Conservation (phyloP, 176 grass and related monocot species). For the Alloteropsis semialata region DNA sequence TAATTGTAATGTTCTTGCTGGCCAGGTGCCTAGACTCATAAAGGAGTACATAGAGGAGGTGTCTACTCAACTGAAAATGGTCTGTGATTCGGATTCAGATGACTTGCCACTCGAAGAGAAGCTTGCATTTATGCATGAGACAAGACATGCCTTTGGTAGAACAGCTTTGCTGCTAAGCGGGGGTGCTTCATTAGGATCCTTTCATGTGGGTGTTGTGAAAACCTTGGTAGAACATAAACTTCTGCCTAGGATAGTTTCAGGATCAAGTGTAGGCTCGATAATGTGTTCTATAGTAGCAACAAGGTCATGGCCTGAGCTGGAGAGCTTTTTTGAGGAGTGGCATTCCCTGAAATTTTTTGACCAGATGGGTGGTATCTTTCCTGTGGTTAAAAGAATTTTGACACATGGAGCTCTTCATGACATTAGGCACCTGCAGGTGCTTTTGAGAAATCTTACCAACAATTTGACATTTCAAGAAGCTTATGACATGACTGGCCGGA, state of each 20-base stretch:
- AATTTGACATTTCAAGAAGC: conserved; percentile 99
- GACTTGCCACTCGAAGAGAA: conserved; percentile 83
- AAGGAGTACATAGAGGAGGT: conserved; percentile 98
- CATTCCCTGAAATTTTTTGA: conserved; percentile 93
- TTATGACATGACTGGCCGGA: conserved; percentile 84
- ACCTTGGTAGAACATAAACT: conserved; percentile 85
- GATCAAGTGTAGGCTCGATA: conserved; percentile 85
- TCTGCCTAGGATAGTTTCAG: conserved; percentile 82
- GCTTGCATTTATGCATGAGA: conserved; percentile 96
- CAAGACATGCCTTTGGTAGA: conserved; percentile 89
- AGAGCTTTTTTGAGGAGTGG: conserved; percentile 95
- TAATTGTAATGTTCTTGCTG: not conserved
- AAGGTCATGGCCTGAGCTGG: conserved; percentile 77
- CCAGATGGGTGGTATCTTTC: conserved; percentile 83
- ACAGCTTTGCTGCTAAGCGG: conserved; percentile 85
- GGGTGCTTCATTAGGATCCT: conserved; percentile 84
- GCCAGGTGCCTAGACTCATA: conserved; percentile 81
- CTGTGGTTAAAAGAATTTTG: conserved; percentile 78
- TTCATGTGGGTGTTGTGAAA: conserved; percentile 86
- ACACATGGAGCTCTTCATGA: conserved; percentile 82
- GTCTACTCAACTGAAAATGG: conserved; percentile 86
- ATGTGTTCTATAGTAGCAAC: conserved; percentile 87
- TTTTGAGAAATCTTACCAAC: conserved; percentile 77
- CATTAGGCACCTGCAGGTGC: conserved; percentile 69
- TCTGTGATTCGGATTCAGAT: conserved; percentile 84